Conservation (phyloP, 345 rosid genomes). For the Sonneratia caseolaris region DNA sequence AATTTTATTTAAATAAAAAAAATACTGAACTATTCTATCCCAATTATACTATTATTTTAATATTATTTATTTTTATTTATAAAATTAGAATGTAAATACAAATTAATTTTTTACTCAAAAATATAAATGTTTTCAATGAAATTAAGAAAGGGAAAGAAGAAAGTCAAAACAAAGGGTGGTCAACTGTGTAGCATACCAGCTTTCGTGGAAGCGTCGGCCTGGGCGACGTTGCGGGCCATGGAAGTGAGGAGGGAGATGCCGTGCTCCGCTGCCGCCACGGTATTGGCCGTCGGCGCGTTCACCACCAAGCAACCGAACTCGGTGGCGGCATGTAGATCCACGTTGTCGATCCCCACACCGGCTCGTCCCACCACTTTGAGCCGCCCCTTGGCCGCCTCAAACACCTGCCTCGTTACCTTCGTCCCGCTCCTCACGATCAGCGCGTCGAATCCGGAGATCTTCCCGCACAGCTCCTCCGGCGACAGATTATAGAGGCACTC, state of each 20-base stretch:
- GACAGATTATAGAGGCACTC: constrained; percentile 65
- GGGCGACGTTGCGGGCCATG: constrained; percentile 73
- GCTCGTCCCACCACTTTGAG: constrained; percentile 85
- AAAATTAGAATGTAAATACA: too few species aligned
- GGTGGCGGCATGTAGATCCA: constrained; percentile 79
- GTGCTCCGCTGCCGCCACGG: constrained; percentile 79
- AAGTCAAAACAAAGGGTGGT: neutral
- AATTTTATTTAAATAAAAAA: too few species aligned
- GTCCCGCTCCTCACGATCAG: constrained; percentile 83
- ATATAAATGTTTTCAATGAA: too few species aligned
- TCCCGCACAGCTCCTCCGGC: constrained; percentile 42
- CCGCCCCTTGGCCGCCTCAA: constrained; percentile 66
- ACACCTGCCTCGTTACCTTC: constrained; percentile 65
- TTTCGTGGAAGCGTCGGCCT: constrained; percentile 81
- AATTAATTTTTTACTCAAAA: too few species aligned
- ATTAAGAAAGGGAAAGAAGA: too few species aligned
- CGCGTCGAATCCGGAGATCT: constrained; percentile 49
- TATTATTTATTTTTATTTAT: too few species aligned
- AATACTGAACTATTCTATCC: too few species aligned
- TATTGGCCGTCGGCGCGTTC: constrained; percentile 79
- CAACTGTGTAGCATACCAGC: constrained; percentile 30
- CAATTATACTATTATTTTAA: too few species aligned
- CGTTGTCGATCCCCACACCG: constrained; percentile 80
- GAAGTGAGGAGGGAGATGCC: constrained; percentile 66
- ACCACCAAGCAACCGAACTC: constrained; percentile 74